A percentile compares a stretch with the other conserved stretches of the same genome.
These are phyloP conservation scores for Rutidosis leptorrhynchoides DNA, from an alignment of 129 eudicot genomes.

Conservation along the genomic window DNA sequence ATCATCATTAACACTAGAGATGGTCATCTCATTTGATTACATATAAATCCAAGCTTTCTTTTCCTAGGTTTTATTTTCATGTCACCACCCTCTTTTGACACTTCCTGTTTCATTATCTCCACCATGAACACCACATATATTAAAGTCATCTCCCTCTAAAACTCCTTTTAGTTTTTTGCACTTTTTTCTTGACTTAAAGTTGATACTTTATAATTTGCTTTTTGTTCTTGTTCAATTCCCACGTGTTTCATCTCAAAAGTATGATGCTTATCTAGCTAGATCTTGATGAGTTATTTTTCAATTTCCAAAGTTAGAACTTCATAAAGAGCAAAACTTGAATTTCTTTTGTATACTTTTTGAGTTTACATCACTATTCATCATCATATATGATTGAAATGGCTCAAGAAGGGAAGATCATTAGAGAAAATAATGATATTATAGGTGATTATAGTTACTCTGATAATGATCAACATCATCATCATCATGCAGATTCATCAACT, in stretches of 20 bases:
- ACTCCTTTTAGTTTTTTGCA: neutral
- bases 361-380: slow-evolving; percentile 23
- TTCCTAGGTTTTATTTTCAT: slow-evolving; percentile 49
- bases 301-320: slow-evolving; percentile 31
- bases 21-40: slow-evolving; percentile 3
- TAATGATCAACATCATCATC: slow-evolving; percentile 14
- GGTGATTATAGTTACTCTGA: slow-evolving; percentile 31
- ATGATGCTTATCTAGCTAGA: slow-evolving; percentile 28
- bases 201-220: slow-evolving; percentile 36
- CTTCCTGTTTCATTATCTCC: slow-evolving; percentile 16
- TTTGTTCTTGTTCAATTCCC: slow-evolving; percentile 41
- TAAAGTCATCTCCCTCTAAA: slow-evolving; percentile 27
- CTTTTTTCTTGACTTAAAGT: slow-evolving; percentile 29
- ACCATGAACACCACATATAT: slow-evolving; percentile 20
- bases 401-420: slow-evolving; percentile 34
- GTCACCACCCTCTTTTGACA: slow-evolving; percentile 33
- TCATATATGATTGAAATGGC: slow-evolving; percentile 29
- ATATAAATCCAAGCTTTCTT: slow-evolving; percentile 39
- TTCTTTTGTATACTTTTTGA: slow-evolving; percentile 10
- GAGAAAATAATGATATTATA: slow-evolving; percentile 22
- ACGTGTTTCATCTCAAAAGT: slow-evolving; percentile 30
- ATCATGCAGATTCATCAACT: slow-evolving; percentile 24
- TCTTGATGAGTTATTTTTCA: slow-evolving; percentile 23
- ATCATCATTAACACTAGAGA: slow-evolving; percentile 20
- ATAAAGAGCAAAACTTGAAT: slow-evolving; percentile 24